Percentiles rank a stretch among this genome's conserved stretches.
phyloP scores from a whole-genome alignment of 2,329 filamentous ascomycete species.

The Venturia effusa region DNA sequence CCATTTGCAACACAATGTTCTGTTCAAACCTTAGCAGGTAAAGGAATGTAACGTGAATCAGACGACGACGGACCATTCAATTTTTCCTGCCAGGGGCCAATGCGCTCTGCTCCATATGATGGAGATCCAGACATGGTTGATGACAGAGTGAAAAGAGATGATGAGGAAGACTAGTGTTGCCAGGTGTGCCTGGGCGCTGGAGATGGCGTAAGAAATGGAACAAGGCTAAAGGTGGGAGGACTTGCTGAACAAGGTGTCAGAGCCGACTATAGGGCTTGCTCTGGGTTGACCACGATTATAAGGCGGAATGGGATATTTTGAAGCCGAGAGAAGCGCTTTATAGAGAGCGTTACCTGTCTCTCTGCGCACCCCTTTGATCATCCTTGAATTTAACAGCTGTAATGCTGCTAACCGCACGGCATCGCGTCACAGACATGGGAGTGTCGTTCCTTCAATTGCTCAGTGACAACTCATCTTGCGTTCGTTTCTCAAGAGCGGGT shows the following conservation, averaged over 20 bases:
- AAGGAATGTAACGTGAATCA: not conserved
- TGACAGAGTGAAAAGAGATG: not conserved
- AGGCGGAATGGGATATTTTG: not conserved
- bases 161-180: constrained; percentile 6
- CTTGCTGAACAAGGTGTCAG: not conserved
- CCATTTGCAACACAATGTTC: constrained; percentile 41
- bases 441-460: not conserved
- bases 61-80: constrained; percentile 7
- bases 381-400: not conserved
- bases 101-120: constrained; percentile 4
- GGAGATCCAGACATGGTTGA: constrained; percentile 1
- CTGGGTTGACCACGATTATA: not conserved
- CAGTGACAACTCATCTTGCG: constrained; percentile 2
- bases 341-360: not conserved
- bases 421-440: not conserved
- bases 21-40: not conserved
- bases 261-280: not conserved
- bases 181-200: constrained; percentile 2
- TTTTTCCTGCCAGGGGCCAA: constrained; percentile 11
- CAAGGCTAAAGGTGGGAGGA: constrained; percentile 5
- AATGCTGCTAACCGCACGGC: not conserved
- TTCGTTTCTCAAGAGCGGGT: not conserved
- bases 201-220: not conserved
- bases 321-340: constrained; percentile 12
- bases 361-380: not conserved